Base-by-base conservation (phyloP, 73 alveolate species). In the Symbiodinium pilosum region DNA sequence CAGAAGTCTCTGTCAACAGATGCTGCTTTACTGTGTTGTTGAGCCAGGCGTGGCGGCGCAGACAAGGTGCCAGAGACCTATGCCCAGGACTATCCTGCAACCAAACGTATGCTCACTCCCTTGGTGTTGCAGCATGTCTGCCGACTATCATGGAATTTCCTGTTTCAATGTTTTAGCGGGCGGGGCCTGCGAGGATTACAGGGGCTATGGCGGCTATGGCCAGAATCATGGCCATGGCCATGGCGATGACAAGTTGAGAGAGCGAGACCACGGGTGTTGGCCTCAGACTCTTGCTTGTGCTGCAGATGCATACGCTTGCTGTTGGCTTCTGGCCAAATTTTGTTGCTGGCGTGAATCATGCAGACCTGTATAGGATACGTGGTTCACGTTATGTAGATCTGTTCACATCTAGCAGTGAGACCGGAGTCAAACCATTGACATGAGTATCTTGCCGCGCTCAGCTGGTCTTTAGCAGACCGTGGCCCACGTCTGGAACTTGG, bases 151-250 rank as follows among this genome's bases (percentile, higher is more conserved):
- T n/a, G n/a, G n/a, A n/a, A n/a, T n/a, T n/a, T n/a, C n/a, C n/a
- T n/a, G n/a, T n/a, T n/a, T n/a, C n/a, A n/a, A n/a, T n/a, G n/a
- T n/a, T n/a, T n/a, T n/a, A n/a, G n/a, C n/a, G n/a, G n/a, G n/a
- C n/a, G n/a, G n/a, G n/a, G n/a, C 77, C 28, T 11, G 8, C 38
- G 30, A 64, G 81, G 81, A 64, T 38, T 64, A 28, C 81, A 26
- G 81, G 81, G 81, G 81, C 81, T 64, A 64, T 64, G 81, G 81
- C 81, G 81, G 81, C 81, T 64, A 64, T 64, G 81, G 81, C 81
- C 59, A 47, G 59, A 64, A 64, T 64, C 77, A 64, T 64, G 81
- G 81, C 30, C 77, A 64, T 64, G 81, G 81, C 30, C 81, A 64
- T 28, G 36, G 77, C 77, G 81, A 64, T 64, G 81, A 64, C 81